phyloP scores from a whole-genome alignment of 75 land plant species.

The Azolla pinnata region DNA sequence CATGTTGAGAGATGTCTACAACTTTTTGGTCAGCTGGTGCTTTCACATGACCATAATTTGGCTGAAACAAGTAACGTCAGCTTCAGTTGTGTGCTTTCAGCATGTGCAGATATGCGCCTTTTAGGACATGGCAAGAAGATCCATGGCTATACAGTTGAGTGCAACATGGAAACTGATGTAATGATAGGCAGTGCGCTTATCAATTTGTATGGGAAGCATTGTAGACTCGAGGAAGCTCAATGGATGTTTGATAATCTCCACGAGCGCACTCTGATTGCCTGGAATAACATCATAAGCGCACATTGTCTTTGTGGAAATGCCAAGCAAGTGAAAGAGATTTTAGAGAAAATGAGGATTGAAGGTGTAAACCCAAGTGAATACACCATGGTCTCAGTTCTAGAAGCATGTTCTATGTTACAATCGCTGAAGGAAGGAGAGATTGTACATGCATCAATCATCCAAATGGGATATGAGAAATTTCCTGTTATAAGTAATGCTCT shows the following conservation, averaged over 20 bases:
- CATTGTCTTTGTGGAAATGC: conserved; percentile 27
- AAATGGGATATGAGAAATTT: conserved; percentile 20
- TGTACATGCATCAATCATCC: conserved; percentile 34
- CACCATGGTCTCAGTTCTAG: conserved; percentile 35
- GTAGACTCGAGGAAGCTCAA: conserved; percentile 20
- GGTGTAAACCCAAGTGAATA: conserved; percentile 40
- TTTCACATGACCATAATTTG: too few species aligned
- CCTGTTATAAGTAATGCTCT: conserved; percentile 40
- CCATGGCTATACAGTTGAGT: conserved; percentile 16
- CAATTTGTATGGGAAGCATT: conserved; percentile 36
- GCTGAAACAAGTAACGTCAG: too few species aligned
- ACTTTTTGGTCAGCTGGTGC: too few species aligned
- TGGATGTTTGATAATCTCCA: conserved; percentile 20
- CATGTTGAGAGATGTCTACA: too few species aligned
- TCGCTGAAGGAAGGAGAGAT: conserved; percentile 30
- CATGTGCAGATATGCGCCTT: too few species aligned
- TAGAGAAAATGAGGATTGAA: conserved; percentile 24
- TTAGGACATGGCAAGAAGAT: conserved; percentile 27
- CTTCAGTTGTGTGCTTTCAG: too few species aligned
- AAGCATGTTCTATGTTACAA: conserved; percentile 23
- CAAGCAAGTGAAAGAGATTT: conserved; percentile 23
- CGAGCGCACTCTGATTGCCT: conserved; percentile 23
- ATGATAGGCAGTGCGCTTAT: conserved; percentile 29
- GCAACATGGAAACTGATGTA: conserved; percentile 4
- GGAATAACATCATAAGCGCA: conserved; percentile 45